These are phyloP conservation scores for Cutaneotrichosporon cutaneum DNA, from an alignment of 1,284 basidiomycete species.

Conservation along the genomic window DNA sequence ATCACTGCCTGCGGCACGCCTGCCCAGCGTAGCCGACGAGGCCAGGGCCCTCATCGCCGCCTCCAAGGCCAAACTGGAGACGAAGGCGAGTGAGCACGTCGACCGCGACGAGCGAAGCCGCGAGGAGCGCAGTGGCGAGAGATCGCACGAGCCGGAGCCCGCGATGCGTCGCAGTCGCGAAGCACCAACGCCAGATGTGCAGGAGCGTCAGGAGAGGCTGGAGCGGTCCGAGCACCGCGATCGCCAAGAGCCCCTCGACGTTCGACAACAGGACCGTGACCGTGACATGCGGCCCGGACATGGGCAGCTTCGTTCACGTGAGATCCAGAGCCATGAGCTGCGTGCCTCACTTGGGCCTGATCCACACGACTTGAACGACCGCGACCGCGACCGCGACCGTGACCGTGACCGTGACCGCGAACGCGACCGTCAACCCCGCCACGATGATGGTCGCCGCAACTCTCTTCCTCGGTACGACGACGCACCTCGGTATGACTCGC, in stretches of 20 bases:
- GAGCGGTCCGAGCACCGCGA: constrained; percentile 3
- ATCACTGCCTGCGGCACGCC: neutral
- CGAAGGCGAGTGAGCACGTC: constrained; percentile 7
- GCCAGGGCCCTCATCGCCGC: neutral
- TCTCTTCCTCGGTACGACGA: neutral
- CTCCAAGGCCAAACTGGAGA: neutral
- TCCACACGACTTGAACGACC: neutral
- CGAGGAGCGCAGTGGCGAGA: constrained; percentile 5
- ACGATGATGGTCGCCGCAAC: neutral
- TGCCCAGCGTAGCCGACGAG: neutral
- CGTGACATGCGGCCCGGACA: neutral
- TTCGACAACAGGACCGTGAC: constrained; percentile 4
- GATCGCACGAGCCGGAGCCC: constrained; percentile 1
- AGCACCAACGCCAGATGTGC: constrained; percentile 1
- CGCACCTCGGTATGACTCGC: neutral
- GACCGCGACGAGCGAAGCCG: neutral
- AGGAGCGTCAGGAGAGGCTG: neutral
- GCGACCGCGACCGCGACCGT: constrained; percentile 1
- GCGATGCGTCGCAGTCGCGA: neutral
- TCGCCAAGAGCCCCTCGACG: constrained; percentile 3
- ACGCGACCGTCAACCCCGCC: neutral
- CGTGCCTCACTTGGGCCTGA: neutral
- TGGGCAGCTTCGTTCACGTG: constrained; percentile 3
- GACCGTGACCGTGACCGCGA: constrained; percentile 4
- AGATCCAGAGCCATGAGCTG: constrained; percentile 2